These are phyloP conservation scores for Circinella umbellata DNA, from an alignment of 371 early-diverging fungal genomes.

Conservation along the genomic window DNA sequence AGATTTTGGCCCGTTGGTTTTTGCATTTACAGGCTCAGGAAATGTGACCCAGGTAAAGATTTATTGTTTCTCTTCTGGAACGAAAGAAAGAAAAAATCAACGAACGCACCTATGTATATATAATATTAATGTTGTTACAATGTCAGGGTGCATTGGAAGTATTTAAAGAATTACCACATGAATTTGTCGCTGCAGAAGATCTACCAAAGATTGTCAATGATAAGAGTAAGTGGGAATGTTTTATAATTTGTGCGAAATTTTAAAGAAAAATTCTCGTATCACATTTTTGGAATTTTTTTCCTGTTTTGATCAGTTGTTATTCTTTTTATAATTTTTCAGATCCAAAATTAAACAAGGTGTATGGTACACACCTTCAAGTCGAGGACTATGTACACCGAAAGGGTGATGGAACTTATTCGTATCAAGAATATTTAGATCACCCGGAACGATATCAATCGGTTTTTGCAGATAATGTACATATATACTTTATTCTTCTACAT, in stretches of 20 bases:
- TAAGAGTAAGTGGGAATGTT: conserved; percentile 53
- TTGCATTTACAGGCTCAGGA: conserved; percentile 94
- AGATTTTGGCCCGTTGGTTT: conserved; percentile 88
- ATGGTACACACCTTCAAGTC: conserved; percentile 78
- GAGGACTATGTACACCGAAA: conserved; percentile 78
- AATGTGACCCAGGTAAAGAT: conserved; percentile 82
- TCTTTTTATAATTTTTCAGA: conserved; percentile 31
- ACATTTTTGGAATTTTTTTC: not conserved
- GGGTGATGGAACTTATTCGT: conserved; percentile 65
- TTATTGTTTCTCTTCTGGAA: no score
- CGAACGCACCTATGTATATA: no score
- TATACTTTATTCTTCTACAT: not conserved
- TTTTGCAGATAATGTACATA: conserved; percentile 78
- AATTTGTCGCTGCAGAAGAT: conserved; percentile 86
- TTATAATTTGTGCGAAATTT: not conserved
- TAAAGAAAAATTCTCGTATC: not conserved
- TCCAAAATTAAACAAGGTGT: conserved; percentile 70
- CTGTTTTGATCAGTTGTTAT: no score
- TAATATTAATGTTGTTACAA: not conserved
- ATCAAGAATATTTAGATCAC: conserved; percentile 74
- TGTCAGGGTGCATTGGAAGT: conserved; percentile 86
- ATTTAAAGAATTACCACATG: conserved; percentile 90
- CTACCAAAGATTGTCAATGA: conserved; percentile 69
- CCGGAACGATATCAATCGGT: conserved; percentile 84
- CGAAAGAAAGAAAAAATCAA: no score